A percentile compares a stretch with the other conserved stretches of the same genome.
These are phyloP conservation scores for Paraleonurus japonicus DNA, from an alignment of 257 asterid genomes.

Conservation along the genomic window DNA sequence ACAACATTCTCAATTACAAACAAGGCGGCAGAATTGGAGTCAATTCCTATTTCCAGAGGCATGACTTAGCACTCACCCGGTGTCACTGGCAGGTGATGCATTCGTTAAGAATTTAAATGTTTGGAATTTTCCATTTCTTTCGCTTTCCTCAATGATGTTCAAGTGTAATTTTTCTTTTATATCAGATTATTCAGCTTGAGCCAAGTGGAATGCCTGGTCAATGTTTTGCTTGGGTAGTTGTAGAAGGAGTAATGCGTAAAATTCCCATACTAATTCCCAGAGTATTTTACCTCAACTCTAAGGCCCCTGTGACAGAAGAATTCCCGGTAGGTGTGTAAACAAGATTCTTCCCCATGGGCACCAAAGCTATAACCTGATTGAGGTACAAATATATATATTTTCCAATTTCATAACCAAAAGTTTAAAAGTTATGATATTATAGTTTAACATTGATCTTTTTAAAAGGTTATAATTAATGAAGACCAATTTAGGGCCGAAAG, in stretches of 20 bases:
- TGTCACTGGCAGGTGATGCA: slow-evolving; percentile 92
- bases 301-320: slow-evolving; percentile 93
- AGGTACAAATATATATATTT: slow-evolving; percentile 46
- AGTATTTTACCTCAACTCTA: slow-evolving; percentile 88
- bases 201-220: slow-evolving; percentile 76
- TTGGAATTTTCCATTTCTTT: slow-evolving; percentile 10
- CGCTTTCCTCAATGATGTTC: slow-evolving; percentile 18
- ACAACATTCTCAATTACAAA: slow-evolving; percentile 41
- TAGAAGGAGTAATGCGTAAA: slow-evolving; percentile 87
- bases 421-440: slow-evolving; percentile 11
- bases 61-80: slow-evolving; percentile 73
- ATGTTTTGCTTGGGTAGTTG: slow-evolving; percentile 87
- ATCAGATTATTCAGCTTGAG: slow-evolving; percentile 83
- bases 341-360: slow-evolving; percentile 96
- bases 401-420: background rate
- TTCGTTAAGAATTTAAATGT: slow-evolving; percentile 12
- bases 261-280: slow-evolving; percentile 76
- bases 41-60: slow-evolving; percentile 76
- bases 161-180: slow-evolving; percentile 20
- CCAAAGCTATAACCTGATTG: slow-evolving; percentile 75
- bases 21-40: slow-evolving; percentile 62
- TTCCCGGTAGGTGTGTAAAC: slow-evolving; percentile 94
- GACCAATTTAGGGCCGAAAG: slow-evolving; percentile 84
- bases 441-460: slow-evolving; percentile 19
- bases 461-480: slow-evolving; percentile 80